Evolutionary conservation across 169 alveolate genomes (phyloP).

Genomic region (Plasmodium inui): DNA sequence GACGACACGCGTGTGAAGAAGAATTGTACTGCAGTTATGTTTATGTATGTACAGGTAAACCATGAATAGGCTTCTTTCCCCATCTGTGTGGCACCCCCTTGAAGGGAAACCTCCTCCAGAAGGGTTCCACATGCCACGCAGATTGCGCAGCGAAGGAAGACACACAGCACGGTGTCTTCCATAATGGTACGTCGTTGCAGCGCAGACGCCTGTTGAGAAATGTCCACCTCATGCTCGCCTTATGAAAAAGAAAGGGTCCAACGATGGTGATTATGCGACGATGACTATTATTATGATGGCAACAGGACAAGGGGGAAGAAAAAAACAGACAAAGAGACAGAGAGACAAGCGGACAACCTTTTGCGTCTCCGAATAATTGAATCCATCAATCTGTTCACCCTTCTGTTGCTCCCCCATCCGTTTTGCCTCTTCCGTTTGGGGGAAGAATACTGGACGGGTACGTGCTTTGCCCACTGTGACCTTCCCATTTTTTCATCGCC

Average conservation of each 20-base stretch:
- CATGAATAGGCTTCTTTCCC: background rate
- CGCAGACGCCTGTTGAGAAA: background rate
- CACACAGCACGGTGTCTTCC: background rate
- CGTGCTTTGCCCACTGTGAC: too few relatives aligned
- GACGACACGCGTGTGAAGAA: background rate
- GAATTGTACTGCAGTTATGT: background rate
- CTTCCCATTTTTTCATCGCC: background rate
- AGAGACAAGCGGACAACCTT: too few relatives aligned
- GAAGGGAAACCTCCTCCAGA: background rate
- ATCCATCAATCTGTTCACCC: too few relatives aligned
- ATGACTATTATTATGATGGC: background rate
- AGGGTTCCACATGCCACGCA: background rate
- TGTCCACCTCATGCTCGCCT: background rate
- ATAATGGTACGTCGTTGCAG: background rate
- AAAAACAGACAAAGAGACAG: too few relatives aligned
- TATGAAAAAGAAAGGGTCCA: background rate
- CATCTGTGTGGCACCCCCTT: background rate
- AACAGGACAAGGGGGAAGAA: background rate
- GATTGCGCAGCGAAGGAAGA: background rate
- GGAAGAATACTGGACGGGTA: too few relatives aligned
- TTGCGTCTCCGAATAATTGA: too few relatives aligned
- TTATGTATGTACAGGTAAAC: background rate
- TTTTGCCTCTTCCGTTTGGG: too few relatives aligned
- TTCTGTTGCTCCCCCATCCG: too few relatives aligned
- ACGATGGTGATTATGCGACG: background rate